Base-by-base conservation (phyloP, 495 filamentous ascomycete species). In the Geopyxis carbonaria region DNA sequence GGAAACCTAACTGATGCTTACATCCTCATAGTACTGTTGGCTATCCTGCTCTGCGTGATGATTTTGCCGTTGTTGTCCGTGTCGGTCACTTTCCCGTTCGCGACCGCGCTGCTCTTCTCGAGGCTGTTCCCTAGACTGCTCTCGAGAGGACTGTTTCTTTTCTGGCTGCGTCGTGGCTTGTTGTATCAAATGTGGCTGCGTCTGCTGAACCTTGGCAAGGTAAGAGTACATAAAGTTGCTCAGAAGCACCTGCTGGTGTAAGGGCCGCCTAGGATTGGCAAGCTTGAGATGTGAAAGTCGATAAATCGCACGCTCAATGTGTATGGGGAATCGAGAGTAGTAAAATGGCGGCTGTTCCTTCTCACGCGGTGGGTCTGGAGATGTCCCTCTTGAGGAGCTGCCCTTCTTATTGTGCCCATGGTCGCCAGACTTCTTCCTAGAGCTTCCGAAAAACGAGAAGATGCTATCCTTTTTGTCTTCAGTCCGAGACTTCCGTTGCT, bases 191-290 rank as follows among this genome's bases (percentile, higher is more conserved):
- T 86, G 80, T 21, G 91, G 89, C 55, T 95, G 89, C 78, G 94
- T 93, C 46, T 89, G 81, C 61, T 97, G 89, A 23, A 99, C 89
- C 61, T 95, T 95, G 37, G 87, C 91, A 46, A 99, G 70, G 57
- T 99, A 99, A 22, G 81, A 87, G 65, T 99, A 99, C 89, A 99
- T 99, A 59, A 99, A 99, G 52, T 99, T 99, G 60, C 86, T 94
- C 48, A 99, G 75, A 37, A 99, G 67, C 18, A 99, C 89, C 56
- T 99, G 89, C 31, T 86, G 93, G 51, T 92, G 82, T 23, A 99
- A 61, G 28, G 86, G 79, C 21, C 89, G 76, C 8, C 89, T 75
- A 22, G 89, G 89, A 55, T 99, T 99, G 3, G 89, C 89, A 37
- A 99, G 78, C 59, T 99, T 99, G 60, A 95, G 86, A 58, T 99